Percentiles rank a stretch among this genome's conserved stretches.
phyloP scores from a whole-genome alignment of 306 rosid species.

The Citrullus colocynthis region DNA sequence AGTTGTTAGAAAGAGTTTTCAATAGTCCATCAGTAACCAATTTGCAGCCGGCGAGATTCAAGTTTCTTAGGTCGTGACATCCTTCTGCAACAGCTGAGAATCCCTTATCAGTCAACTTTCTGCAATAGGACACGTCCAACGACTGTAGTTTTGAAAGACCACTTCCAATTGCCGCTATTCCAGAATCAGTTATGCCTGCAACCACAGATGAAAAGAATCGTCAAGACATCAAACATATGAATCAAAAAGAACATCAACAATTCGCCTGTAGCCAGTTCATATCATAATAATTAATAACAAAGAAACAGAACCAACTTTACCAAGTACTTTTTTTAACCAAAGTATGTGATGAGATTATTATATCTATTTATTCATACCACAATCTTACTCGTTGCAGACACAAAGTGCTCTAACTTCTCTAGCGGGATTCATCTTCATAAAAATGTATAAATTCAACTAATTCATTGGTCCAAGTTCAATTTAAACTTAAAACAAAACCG shows the following conservation, averaged over 20 bases:
- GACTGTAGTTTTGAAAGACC: constrained; percentile 60
- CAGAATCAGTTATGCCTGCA: constrained; percentile 71
- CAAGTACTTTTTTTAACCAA: not conserved
- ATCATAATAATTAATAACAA: not conserved
- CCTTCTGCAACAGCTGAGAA: constrained; percentile 70
- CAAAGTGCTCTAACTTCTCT: not conserved
- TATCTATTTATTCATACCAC: not conserved
- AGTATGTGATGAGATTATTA: not conserved
- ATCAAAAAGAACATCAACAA: not conserved
- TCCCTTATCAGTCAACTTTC: constrained; percentile 75
- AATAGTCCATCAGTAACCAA: constrained; percentile 41
- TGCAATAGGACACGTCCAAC: constrained; percentile 79
- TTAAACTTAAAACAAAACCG: not conserved
- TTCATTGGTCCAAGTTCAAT: not conserved
- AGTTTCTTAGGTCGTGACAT: constrained; percentile 41
- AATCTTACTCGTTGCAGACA: not conserved
- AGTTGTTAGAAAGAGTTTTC: constrained; percentile 47
- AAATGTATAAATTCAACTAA: not conserved
- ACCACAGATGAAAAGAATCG: not conserved
- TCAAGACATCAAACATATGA: not conserved
- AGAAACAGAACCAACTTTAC: not conserved
- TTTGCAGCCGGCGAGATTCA: constrained; percentile 75
- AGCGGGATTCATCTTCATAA: not conserved
- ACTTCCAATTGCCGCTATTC: constrained; percentile 55
- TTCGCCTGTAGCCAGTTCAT: not conserved